These are phyloP conservation scores for Auricularia sp. DNA, from an alignment of 768 basidiomycete genomes.

Conservation along the genomic window DNA sequence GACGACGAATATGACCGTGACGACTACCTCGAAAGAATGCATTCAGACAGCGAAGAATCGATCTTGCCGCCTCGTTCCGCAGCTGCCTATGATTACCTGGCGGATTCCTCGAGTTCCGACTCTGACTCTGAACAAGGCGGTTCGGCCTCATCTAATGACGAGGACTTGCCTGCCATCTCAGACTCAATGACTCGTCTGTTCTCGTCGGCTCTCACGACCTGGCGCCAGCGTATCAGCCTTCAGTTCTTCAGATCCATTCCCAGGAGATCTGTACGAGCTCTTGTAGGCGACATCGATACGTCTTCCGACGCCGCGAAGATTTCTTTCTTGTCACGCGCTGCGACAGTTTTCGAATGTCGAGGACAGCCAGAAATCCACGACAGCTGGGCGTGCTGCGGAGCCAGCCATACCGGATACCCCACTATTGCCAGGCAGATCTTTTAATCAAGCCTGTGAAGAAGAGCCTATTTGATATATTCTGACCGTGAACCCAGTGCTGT, in stretches of 20 bases:
- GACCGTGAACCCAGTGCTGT: no score
- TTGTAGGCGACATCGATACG: not conserved
- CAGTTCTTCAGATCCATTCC: not conserved
- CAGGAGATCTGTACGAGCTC: not conserved
- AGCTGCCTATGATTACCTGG: not conserved
- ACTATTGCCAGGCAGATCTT: no score
- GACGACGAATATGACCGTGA: not conserved
- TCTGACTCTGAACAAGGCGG: not conserved
- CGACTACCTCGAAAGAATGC: not conserved
- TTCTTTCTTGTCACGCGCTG: not conserved
- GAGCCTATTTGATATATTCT: no score
- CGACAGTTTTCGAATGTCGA: not conserved
- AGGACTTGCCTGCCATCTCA: not conserved
- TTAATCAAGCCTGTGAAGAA: no score
- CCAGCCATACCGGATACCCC: not conserved
- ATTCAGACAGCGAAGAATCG: not conserved
- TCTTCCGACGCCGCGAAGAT: not conserved
- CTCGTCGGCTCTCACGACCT: not conserved
- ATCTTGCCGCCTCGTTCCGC: not conserved
- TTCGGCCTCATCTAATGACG: not conserved
- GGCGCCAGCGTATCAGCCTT: not conserved
- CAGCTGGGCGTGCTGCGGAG: not conserved
- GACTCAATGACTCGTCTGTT: not conserved
- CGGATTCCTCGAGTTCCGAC: not conserved
- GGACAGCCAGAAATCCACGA: not conserved